phyloP scores from a whole-genome alignment of 2,329 filamentous ascomycete species.

The Blastomyces silverae region DNA sequence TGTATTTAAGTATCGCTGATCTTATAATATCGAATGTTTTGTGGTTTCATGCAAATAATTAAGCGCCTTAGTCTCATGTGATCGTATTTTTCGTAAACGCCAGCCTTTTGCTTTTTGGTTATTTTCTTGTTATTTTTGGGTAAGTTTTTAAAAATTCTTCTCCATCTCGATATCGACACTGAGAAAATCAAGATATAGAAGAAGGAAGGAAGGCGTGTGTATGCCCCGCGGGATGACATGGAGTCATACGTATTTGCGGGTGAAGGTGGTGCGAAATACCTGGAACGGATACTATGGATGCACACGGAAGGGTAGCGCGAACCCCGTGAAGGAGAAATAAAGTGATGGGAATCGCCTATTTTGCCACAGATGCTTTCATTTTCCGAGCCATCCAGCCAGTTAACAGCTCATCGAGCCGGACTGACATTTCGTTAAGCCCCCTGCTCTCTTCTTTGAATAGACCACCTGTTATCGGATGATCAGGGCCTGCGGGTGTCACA shows the following conservation, averaged over 20 bases:
- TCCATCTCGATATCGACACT: not conserved
- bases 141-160: not conserved
- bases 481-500: constrained; percentile 67
- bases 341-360: not conserved
- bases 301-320: not conserved
- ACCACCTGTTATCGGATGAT: constrained; percentile 74
- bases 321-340: not conserved
- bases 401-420: constrained; percentile 81
- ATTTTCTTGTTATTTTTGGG: not conserved
- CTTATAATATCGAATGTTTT: constrained; percentile 6
- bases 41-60: not conserved
- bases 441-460: constrained; percentile 84
- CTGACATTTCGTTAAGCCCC: constrained; percentile 77
- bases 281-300: not conserved
- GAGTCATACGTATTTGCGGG: not conserved
- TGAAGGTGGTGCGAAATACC: not conserved
- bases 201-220: not conserved
- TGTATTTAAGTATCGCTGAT: constrained; percentile 9
- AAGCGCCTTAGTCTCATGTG: constrained; percentile 6
- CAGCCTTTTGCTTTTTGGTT: not conserved
- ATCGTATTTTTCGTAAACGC: constrained; percentile 13
- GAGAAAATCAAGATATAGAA: not conserved
- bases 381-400: constrained; percentile 64
- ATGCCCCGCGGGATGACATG: not conserved
- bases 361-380: constrained; percentile 9